Percentiles rank a stretch among this genome's conserved stretches.
phyloP scores from a whole-genome alignment of 2,329 filamentous ascomycete species.

The Fusarium sp. region DNA sequence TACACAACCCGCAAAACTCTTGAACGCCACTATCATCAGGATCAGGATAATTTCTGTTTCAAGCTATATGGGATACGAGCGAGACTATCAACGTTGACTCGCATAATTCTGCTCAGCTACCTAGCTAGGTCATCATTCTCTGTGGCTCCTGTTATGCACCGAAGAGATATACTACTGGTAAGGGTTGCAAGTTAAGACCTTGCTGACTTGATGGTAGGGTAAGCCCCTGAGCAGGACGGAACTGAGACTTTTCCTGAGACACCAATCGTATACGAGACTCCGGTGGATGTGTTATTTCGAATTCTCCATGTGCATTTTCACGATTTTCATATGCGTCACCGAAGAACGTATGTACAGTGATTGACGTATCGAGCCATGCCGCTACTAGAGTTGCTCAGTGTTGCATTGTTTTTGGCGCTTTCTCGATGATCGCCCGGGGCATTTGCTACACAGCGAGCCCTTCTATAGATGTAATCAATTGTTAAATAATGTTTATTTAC shows the following conservation, averaged over 20 bases:
- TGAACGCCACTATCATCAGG: conserved; percentile 21
- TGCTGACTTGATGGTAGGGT: conserved; percentile 34
- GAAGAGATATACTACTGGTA: conserved; percentile 20
- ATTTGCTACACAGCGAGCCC: neutral
- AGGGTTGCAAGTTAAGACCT: conserved; percentile 32
- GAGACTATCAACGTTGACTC: neutral
- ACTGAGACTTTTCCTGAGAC: neutral
- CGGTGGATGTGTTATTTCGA: neutral
- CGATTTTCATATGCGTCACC: neutral
- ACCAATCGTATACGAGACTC: neutral
- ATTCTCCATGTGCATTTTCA: neutral
- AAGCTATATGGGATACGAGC: neutral
- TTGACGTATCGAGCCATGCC: too few relatives aligned
- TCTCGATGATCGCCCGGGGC: neutral
- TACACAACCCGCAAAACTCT: conserved; percentile 39
- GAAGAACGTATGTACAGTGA: neutral
- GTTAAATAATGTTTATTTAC: conserved; percentile 4
- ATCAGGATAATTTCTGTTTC: conserved; percentile 2
- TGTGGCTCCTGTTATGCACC: neutral
- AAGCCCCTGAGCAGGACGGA: conserved; percentile 2
- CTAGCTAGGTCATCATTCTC: neutral
- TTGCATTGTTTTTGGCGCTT: neutral
- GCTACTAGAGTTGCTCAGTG: neutral
- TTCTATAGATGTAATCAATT: neutral
- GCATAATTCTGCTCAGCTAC: neutral